Conservation (phyloP, 768 basidiomycete genomes). For the Trametes cubensis region DNA sequence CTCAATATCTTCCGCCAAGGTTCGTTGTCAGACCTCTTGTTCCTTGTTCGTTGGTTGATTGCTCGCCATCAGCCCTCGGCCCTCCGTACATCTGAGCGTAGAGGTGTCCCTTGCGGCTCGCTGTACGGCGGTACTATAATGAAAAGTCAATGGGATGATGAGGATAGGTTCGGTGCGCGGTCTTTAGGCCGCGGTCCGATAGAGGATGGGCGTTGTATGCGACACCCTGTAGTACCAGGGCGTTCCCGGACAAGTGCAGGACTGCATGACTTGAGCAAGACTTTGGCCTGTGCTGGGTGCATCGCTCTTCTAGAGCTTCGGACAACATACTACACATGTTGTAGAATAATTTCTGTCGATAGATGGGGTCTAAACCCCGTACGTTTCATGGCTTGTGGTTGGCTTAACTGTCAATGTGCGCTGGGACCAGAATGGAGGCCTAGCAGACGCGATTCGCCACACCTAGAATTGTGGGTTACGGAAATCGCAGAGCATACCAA, state of each 20-base stretch:
- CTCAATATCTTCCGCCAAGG: constrained; percentile 75
- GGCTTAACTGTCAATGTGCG: too few relatives aligned
- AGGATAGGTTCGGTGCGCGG: neutral
- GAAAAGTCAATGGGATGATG: neutral
- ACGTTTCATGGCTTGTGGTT: too few relatives aligned
- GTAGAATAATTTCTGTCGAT: constrained; percentile 8
- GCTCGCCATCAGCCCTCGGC: constrained; percentile 26
- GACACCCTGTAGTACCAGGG: neutral
- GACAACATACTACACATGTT: constrained; percentile 1
- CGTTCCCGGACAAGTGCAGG: too few relatives aligned
- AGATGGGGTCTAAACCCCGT: neutral
- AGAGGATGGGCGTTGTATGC: too few relatives aligned
- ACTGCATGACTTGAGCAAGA: too few relatives aligned
- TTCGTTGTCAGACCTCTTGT: constrained; percentile 32
- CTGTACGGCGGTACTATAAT: neutral
- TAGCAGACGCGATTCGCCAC: too few relatives aligned
- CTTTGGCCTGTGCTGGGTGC: too few relatives aligned
- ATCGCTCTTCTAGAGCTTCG: neutral
- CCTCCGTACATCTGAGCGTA: constrained; percentile 31
- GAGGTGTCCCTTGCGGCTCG: neutral
- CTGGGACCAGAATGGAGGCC: too few relatives aligned
- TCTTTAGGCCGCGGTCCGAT: too few relatives aligned
- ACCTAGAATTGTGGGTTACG: too few relatives aligned
- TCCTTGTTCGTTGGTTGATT: neutral
- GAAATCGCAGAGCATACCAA: too few relatives aligned